Percentiles rank a stretch among this genome's conserved stretches.
These are phyloP conservation scores for Arachnopeziza araneosa DNA, from an alignment of 2,329 filamentous ascomycete genomes.

Conservation along the genomic window DNA sequence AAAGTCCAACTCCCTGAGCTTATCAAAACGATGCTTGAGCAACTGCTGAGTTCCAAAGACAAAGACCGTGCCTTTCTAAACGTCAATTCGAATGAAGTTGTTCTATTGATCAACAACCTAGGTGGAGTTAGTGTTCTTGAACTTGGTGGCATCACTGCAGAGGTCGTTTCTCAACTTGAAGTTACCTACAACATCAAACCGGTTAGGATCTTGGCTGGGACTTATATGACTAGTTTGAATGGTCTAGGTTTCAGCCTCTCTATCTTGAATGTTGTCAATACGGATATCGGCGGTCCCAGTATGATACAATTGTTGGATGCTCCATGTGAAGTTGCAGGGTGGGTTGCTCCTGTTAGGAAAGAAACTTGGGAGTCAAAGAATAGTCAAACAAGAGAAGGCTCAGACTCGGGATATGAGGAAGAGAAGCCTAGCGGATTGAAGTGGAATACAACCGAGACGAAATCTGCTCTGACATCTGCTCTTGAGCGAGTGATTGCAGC, in stretches of 20 bases:
- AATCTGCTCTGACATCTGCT: slow-evolving; percentile 47
- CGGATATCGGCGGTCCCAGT: slow-evolving; percentile 37
- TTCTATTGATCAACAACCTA: slow-evolving; percentile 64
- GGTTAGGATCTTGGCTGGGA: slow-evolving; percentile 56
- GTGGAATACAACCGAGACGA: slow-evolving; percentile 34
- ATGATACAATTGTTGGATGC: slow-evolving; percentile 64
- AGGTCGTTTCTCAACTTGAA: slow-evolving; percentile 56
- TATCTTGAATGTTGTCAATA: slow-evolving; percentile 56
- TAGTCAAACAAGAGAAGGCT: slow-evolving; percentile 28
- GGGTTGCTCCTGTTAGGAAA: slow-evolving; percentile 54
- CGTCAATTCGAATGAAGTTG: slow-evolving; percentile 54
- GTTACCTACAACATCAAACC: slow-evolving; percentile 54
- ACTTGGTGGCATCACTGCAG: slow-evolving; percentile 60
- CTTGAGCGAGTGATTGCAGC: slow-evolving; percentile 55
- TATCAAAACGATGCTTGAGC: slow-evolving; percentile 56
- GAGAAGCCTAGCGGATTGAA: slow-evolving; percentile 30
- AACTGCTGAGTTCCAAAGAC: slow-evolving; percentile 57
- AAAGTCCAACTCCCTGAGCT: slow-evolving; percentile 44
- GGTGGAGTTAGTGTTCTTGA: slow-evolving; percentile 64
- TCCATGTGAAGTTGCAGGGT: slow-evolving; percentile 61
- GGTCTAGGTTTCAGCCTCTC: slow-evolving; percentile 67
- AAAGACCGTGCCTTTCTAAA: slow-evolving; percentile 58
- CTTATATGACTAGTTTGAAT: slow-evolving; percentile 68
- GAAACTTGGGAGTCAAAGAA: slow-evolving; percentile 52
- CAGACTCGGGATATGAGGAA: slow-evolving; percentile 26